Base-by-base conservation (phyloP, 2,329 filamentous ascomycete genomes). In the Fusarium globosum region DNA sequence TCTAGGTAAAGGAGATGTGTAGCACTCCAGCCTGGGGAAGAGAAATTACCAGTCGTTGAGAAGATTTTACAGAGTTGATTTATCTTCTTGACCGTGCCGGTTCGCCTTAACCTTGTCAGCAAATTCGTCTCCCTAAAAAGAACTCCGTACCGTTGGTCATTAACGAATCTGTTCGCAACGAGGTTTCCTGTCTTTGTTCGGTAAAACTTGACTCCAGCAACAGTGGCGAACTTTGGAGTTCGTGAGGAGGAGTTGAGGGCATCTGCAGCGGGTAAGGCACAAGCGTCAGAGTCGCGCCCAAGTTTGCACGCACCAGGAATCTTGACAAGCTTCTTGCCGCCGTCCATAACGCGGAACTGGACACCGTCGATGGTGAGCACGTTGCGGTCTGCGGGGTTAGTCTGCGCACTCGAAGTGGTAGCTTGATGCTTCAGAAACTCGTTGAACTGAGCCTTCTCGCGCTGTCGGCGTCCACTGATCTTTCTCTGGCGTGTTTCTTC, bases 121-220 rank as follows among this genome's bases (percentile, higher is more conserved):
- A 75, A 75, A 53, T 79, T 77, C 68, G 65, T 63, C 65, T 30
- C 57, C 53, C 13, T 28, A 42, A 67, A 52, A 59, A 67, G 74
- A 62, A 65, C 36, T 57, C 87, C 91, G 83, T 90, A 96, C 93
- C 90, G 91, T 82, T 94, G 92, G 71, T 91, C 91, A 80, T 92
- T 91, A 68, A 96, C 88, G 63, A 94, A 87, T 72, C 93, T 91
- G 78, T 93, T 88, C 62, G 94, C 92, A 79, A 95, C 92, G 33
- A 97, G 88, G 76, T 97, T 97, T 70, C 95, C 95, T 76, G 92
- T 93, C 81, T 96, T 97, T 82, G 94, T 97, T 74, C 95, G 90
- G 77, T 94, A 88, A 80, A 97, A 97, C 73, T 89, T 91, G 77
- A 97, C 93, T 46, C 94, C 94, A 59, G 92, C 93, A 69, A 97